These are phyloP conservation scores for Aspergillus tamarii DNA, from an alignment of 2,329 filamentous ascomycete species.

Conservation along the genomic window DNA sequence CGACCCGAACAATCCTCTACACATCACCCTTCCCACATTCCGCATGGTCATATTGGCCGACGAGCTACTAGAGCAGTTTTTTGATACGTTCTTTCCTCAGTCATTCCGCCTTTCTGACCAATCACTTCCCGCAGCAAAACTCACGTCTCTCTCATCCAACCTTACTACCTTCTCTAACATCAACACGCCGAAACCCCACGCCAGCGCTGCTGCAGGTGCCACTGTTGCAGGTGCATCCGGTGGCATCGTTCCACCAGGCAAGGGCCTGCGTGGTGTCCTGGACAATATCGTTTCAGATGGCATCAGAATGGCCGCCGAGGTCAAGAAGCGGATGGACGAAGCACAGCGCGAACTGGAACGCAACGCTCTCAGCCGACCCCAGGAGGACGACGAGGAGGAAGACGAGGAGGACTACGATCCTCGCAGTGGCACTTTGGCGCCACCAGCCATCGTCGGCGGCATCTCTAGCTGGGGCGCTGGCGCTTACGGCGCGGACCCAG, in stretches of 20 bases:
- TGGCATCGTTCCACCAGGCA: slow-evolving; percentile 64
- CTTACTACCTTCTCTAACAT: slow-evolving; percentile 85
- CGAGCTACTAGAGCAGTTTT: slow-evolving; percentile 93
- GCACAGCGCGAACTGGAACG: slow-evolving; percentile 89
- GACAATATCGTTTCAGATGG: slow-evolving; percentile 98
- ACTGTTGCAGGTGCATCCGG: slow-evolving; percentile 56
- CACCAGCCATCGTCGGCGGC: slow-evolving; percentile 36
- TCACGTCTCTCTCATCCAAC: slow-evolving; percentile 62
- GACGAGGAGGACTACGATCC: slow-evolving; percentile 69
- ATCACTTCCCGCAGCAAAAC: slow-evolving; percentile 51
- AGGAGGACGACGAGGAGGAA: slow-evolving; percentile 68
- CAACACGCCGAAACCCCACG: slow-evolving; percentile 52
- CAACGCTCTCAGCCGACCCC: slow-evolving; percentile 65
- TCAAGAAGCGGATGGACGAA: slow-evolving; percentile 90
- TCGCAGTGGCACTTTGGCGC: slow-evolving; percentile 21
- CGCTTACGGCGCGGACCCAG: slow-evolving; percentile 59
- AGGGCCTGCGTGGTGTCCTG: slow-evolving; percentile 85
- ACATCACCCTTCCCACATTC: slow-evolving; percentile 96
- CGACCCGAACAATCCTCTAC: slow-evolving; percentile 87
- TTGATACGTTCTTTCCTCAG: slow-evolving; percentile 90
- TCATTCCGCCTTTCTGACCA: slow-evolving; percentile 85
- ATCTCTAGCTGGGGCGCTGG: slow-evolving; percentile 44
- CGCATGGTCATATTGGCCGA: slow-evolving; percentile 98
- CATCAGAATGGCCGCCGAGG: slow-evolving; percentile 92
- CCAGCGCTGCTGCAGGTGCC: slow-evolving; percentile 38